Conservation (phyloP, 106 monocot species). For the Dendrobium officinale region DNA sequence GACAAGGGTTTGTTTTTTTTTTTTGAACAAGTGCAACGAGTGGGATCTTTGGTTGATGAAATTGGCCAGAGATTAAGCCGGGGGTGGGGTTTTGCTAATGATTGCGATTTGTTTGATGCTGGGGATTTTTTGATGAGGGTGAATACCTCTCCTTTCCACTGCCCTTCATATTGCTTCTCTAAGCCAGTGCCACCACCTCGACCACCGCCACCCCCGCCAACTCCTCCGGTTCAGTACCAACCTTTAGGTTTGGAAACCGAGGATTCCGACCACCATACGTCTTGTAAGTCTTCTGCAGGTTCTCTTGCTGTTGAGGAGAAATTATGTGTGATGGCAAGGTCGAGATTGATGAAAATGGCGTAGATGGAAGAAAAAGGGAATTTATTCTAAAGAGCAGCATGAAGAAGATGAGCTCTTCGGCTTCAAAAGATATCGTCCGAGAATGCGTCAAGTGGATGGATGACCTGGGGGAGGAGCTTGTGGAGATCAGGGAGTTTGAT, state of each 20-base stretch:
- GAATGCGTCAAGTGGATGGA: conserved; percentile 67
- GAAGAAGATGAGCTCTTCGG: conserved; percentile 19
- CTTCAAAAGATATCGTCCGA: conserved; percentile 10
- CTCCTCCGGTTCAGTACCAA: background rate
- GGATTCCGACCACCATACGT: background rate
- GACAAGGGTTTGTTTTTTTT: background rate
- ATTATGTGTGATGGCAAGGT: conserved; percentile 19
- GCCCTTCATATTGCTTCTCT: conserved; percentile 7
- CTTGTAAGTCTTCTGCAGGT: background rate
- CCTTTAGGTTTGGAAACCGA: background rate
- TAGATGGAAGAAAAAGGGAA: conserved; percentile 19
- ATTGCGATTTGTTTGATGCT: background rate
- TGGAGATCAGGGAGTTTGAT: conserved; percentile 51
- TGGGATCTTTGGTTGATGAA: background rate
- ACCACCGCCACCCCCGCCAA: background rate
- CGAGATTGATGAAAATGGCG: conserved; percentile 9
- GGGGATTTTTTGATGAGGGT: conserved; percentile 7
- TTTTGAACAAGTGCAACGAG: background rate
- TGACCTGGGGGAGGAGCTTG: conserved; percentile 51
- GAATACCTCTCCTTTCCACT: background rate
- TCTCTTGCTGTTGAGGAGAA: background rate
- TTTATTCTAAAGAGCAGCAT: conserved; percentile 40
- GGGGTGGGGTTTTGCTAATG: background rate
- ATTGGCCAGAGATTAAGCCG: background rate
- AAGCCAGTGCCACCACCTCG: background rate